Base-by-base conservation (phyloP, 1,284 basidiomycete species). In the Jaminaea rosea region DNA sequence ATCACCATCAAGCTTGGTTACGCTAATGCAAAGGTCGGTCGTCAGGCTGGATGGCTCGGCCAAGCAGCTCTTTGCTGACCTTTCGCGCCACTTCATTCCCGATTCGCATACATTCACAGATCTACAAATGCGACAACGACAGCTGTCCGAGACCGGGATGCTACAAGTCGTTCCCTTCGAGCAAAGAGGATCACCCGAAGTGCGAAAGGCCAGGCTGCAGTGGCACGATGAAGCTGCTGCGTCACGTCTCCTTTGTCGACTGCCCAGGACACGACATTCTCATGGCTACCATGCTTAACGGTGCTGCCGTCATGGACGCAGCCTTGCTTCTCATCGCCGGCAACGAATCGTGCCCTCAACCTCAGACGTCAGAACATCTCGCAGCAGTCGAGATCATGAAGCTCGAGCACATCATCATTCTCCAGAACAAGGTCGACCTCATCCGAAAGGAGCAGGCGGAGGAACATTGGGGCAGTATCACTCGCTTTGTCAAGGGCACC, bases 261-360 rank as follows among this genome's bases (percentile, higher is more conserved):
- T 75, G 71, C 61, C 75, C 74, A 5, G 75, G 76, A 42, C 76
- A 77, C 75, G 76, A 77, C 72, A 81, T 81, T 77, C 76, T 98
- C 76, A 98, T 98, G 93, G 93, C 93, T 54, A 98, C 93, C 65
- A 98, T 98, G 94, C 81, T 98, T 69, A 97, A 97, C 82, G 93
- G 93, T 77, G 93, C 93, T 36, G 94, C 94, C 23, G 93, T 98
- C 80, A 80, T 98, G 93, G 92, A 97, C 77, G 93, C 93, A 55
- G 93, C 93, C 15, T 79, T 98, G 1, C 81, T 98, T 0, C 83
- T 98, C 46, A 85, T 97, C 57, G 93, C 93, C 24, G 93, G 88
- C 49, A 98, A 98, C 78, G 93, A 98, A 79, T 88, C 90, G 8
- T 98, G 93, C 77, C 93, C 93, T 1, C 94, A 98, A 75, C 94